Conservation (phyloP, 2,329 filamentous ascomycete species). For the Hypoxylon sp. region DNA sequence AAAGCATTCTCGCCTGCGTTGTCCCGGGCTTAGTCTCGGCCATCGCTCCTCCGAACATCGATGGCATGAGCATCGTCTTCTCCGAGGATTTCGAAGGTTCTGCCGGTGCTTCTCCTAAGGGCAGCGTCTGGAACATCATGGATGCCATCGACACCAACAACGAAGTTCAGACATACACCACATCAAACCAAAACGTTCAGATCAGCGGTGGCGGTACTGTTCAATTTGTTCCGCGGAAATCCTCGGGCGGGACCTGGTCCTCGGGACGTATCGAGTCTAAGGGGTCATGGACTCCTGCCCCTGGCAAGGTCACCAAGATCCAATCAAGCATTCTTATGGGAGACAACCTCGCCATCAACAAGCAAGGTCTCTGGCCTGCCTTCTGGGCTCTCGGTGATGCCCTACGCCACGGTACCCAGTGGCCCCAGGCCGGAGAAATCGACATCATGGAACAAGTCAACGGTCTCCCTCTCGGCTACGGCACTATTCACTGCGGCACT, state of each 20-base stretch:
- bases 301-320: constrained; percentile 56
- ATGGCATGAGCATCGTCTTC: constrained; percentile 42
- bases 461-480: constrained; percentile 56
- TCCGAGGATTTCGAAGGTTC: constrained; percentile 44
- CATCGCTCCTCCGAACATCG: constrained; percentile 42
- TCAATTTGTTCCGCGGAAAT: constrained; percentile 59
- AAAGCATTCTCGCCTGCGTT: constrained; percentile 39
- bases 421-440: constrained; percentile 65
- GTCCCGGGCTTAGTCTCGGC: constrained; percentile 43
- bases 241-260: constrained; percentile 56
- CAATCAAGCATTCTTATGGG: constrained; percentile 60
- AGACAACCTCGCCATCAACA: constrained; percentile 47
- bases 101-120: constrained; percentile 39
- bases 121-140: constrained; percentile 42
- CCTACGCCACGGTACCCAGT: constrained; percentile 56
- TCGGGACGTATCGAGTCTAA: constrained; percentile 63
- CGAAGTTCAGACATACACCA: constrained; percentile 61
- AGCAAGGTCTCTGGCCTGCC: constrained; percentile 66
- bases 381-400: constrained; percentile 65
- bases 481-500: constrained; percentile 61
- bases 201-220: constrained; percentile 59
- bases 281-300: constrained; percentile 55
- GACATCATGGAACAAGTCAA: constrained; percentile 67
- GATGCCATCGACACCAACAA: constrained; percentile 58
- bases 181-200: constrained; percentile 57